A percentile compares a stretch with the other conserved stretches of the same genome.
phyloP scores from a whole-genome alignment of 345 rosid species.

The Kernera saxatilis region DNA sequence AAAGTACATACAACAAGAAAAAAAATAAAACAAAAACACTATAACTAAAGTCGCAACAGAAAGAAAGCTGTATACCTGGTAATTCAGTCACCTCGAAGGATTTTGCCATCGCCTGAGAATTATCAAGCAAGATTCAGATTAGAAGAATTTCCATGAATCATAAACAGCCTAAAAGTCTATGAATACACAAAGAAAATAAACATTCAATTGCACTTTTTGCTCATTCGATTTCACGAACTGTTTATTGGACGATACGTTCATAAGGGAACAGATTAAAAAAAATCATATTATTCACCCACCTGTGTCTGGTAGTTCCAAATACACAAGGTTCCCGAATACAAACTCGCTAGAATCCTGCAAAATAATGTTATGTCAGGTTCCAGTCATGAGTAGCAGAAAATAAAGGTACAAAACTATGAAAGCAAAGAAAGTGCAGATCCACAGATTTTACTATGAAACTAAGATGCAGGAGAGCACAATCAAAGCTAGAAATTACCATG shows the following conservation, averaged over 20 bases:
- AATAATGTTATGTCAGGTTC: background rate
- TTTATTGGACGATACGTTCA: background rate
- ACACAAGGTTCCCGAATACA: constrained; percentile 64
- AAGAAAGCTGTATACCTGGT: constrained; percentile 52
- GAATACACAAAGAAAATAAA: background rate
- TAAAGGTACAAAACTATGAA: background rate
- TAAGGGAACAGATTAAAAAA: background rate
- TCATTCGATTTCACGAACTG: background rate
- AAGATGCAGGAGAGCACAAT: background rate
- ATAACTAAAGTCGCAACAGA: background rate
- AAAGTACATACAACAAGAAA: background rate
- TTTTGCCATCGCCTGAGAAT: constrained; percentile 67
- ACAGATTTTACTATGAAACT: background rate
- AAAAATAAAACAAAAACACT: background rate
- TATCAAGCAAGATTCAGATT: constrained; percentile 18
- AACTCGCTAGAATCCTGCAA: constrained; percentile 63
- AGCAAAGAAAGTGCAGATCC: background rate
- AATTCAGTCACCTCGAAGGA: constrained; percentile 83
- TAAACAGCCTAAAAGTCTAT: background rate
- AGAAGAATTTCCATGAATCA: background rate
- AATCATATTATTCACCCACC: constrained; percentile 40
- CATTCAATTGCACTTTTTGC: background rate
- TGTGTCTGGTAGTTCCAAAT: constrained; percentile 85
- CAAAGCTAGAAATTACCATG: constrained; percentile 45
- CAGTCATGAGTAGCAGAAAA: constrained; percentile 3